Conservation (phyloP, 306 rosid genomes). For the Oxytropis ochrocephala region DNA sequence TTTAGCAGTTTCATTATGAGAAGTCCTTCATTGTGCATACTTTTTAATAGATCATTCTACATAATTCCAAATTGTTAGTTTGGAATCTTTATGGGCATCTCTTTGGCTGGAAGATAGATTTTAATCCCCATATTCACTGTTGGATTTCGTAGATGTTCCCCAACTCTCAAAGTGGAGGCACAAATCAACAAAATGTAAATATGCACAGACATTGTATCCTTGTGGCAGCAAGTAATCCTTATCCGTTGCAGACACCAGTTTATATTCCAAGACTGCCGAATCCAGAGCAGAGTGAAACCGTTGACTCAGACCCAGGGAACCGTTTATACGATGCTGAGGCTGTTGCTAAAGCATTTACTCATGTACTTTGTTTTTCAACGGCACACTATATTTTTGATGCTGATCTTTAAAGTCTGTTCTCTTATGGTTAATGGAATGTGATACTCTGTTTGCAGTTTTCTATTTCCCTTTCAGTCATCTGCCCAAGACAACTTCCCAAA, state of each 20-base stretch:
- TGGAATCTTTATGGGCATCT: neutral
- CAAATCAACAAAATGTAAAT: constrained; percentile 73
- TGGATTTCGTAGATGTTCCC: constrained; percentile 70
- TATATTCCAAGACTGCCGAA: constrained; percentile 67
- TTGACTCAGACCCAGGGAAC: constrained; percentile 59
- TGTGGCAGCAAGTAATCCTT: constrained; percentile 86
- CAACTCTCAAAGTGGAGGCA: constrained; percentile 55
- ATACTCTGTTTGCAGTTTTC: constrained; percentile 59
- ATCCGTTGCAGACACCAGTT: constrained; percentile 87
- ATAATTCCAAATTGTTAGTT: neutral
- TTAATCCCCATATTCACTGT: constrained; percentile 18
- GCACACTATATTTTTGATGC: neutral
- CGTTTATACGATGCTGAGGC: constrained; percentile 78
- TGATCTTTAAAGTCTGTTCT: neutral
- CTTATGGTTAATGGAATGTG: constrained; percentile 6
- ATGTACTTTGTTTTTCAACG: constrained; percentile 37
- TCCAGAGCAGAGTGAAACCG: constrained; percentile 63
- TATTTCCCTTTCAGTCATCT: constrained; percentile 80
- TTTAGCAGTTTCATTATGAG: neutral
- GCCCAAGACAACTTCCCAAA: constrained; percentile 88
- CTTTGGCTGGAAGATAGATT: neutral
- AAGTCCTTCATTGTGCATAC: neutral
- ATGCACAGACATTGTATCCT: constrained; percentile 83
- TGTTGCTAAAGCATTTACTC: constrained; percentile 85
- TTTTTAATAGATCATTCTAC: neutral